phyloP scores from a whole-genome alignment of 2,329 filamentous ascomycete species.

The Fusarium domesticum region DNA sequence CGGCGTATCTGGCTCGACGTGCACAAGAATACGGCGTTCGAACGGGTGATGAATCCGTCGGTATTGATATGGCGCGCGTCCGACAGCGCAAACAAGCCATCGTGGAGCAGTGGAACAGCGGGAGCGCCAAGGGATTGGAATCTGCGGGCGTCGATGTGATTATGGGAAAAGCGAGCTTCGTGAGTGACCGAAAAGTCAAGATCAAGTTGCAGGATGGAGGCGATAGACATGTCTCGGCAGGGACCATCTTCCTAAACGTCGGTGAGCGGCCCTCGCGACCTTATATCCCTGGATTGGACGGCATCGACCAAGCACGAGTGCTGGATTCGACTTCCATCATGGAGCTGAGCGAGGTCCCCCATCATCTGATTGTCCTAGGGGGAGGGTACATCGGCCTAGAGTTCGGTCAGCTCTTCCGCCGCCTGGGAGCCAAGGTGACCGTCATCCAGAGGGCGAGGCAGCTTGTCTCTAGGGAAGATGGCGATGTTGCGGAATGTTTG shows the following conservation, averaged over 20 bases:
- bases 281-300: slow-evolving; percentile 37
- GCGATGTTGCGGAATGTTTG: slow-evolving; percentile 45
- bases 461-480: slow-evolving; percentile 46
- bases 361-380: slow-evolving; percentile 49
- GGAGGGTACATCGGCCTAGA: slow-evolving; percentile 53
- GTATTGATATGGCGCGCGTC: slow-evolving; percentile 47
- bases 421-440: slow-evolving; percentile 48
- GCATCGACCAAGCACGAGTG: slow-evolving; percentile 35
- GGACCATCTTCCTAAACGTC: slow-evolving; percentile 45
- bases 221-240: slow-evolving; percentile 35
- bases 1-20: slow-evolving; percentile 44
- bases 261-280: slow-evolving; percentile 44
- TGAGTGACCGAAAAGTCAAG: slow-evolving; percentile 37
- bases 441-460: slow-evolving; percentile 44
- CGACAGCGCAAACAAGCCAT: slow-evolving; percentile 53
- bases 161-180: slow-evolving; percentile 45
- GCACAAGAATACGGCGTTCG: slow-evolving; percentile 46
- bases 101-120: slow-evolving; percentile 47
- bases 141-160: slow-evolving; percentile 43
- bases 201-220: slow-evolving; percentile 33
- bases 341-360: slow-evolving; percentile 45
- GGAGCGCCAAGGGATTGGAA: slow-evolving; percentile 43
- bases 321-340: slow-evolving; percentile 48
- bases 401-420: slow-evolving; percentile 51
- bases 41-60: slow-evolving; percentile 25